A percentile compares a stretch with the other conserved stretches of the same genome.
Evolutionary conservation across 148 eudicot species (phyloP).

Genomic region (Nyssa sinensis): DNA sequence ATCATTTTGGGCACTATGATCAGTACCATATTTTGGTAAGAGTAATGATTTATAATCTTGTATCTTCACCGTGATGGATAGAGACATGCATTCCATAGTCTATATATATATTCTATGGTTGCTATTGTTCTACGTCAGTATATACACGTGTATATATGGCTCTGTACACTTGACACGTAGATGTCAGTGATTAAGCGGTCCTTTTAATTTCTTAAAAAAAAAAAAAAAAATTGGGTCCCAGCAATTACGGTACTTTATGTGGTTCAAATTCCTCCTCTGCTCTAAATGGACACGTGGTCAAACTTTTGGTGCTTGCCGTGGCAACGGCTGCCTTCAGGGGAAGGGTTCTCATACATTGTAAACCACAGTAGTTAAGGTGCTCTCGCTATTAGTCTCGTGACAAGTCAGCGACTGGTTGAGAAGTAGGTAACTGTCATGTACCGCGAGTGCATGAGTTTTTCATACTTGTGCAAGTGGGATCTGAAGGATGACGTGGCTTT

Average conservation of each 20-base stretch:
- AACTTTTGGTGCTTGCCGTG: neutral
- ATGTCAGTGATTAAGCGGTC: neutral
- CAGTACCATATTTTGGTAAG: too few relatives aligned
- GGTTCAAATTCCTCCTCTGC: conserved; percentile 11
- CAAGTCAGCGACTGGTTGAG: neutral
- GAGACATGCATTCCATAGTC: too few relatives aligned
- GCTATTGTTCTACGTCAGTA: too few relatives aligned
- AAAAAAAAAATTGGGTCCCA: neutral
- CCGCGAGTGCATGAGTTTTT: neutral
- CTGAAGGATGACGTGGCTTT: neutral
- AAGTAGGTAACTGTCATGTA: neutral
- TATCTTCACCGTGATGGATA: too few relatives aligned
- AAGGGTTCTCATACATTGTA: neutral
- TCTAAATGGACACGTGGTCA: conserved; percentile 5
- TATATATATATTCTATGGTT: too few relatives aligned
- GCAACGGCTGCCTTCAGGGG: too few relatives aligned
- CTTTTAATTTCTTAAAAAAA: neutral
- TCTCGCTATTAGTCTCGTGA: neutral
- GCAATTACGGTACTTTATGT: neutral
- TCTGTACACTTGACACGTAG: neutral
- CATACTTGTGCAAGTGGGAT: neutral
- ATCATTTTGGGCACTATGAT: too few relatives aligned
- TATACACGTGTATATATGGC: neutral
- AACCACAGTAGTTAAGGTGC: neutral
- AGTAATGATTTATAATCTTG: too few relatives aligned